Conservation (phyloP, 768 basidiomycete species). For the Boletus tomentosulus region DNA sequence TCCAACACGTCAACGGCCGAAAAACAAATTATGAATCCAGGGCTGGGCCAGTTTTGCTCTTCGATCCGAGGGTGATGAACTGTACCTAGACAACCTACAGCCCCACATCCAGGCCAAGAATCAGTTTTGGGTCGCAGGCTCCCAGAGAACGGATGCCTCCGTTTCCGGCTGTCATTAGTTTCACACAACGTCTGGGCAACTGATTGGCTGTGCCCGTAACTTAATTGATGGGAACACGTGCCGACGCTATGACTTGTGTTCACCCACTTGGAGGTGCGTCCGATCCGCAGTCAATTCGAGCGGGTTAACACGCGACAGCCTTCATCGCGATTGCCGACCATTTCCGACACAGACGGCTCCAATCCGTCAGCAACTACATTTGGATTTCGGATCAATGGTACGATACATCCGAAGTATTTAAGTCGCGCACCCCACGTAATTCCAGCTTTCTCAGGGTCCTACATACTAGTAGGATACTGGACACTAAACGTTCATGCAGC, state of each 20-base stretch:
- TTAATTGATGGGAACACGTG: constrained; percentile 24
- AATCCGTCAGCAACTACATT: constrained; percentile 19
- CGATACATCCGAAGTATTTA: constrained; percentile 23
- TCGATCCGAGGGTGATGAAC: constrained; percentile 3
- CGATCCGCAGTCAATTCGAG: constrained; percentile 18
- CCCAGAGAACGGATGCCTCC: constrained; percentile 12
- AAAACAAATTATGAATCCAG: constrained; percentile 2
- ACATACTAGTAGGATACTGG: not conserved
- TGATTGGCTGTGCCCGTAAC: constrained; percentile 29
- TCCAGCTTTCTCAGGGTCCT: constrained; percentile 8
- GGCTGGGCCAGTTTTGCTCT: constrained; percentile 4
- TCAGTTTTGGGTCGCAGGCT: constrained; percentile 7
- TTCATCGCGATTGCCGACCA: constrained; percentile 18
- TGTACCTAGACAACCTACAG: constrained; percentile 11
- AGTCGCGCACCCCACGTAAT: constrained; percentile 27
- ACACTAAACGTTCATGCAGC: constrained; percentile 2
- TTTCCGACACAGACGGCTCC: constrained; percentile 26
- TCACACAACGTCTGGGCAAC: constrained; percentile 24
- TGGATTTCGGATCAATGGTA: constrained; percentile 31
- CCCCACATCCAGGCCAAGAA: not conserved
- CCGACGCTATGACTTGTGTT: constrained; percentile 14
- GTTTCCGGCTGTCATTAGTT: constrained; percentile 23
- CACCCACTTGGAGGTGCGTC: not conserved
- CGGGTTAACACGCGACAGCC: constrained; percentile 1
- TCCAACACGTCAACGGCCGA: constrained; percentile 14